These are phyloP conservation scores for Serpula lacrymans DNA, from an alignment of 768 basidiomycete species.

Conservation along the genomic window DNA sequence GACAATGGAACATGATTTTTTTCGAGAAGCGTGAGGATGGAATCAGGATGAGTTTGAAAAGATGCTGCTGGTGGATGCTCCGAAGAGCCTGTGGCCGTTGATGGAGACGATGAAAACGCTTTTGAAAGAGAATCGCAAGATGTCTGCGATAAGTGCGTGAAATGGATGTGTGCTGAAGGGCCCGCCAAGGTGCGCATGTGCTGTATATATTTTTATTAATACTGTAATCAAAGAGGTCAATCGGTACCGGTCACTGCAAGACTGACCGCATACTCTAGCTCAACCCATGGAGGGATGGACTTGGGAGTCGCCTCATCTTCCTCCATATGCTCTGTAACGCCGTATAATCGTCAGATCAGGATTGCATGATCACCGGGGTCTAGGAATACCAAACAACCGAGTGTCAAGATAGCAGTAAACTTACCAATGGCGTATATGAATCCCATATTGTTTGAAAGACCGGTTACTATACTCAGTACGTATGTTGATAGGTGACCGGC, in stretches of 20 bases:
- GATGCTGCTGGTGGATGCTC: conserved; percentile 3
- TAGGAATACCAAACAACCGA: background rate
- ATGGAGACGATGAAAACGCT: conserved; percentile 23
- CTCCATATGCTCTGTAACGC: conserved; percentile 94
- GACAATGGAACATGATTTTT: conserved; percentile 36
- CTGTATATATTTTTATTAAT: conserved; percentile 31
- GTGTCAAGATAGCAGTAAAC: conserved; percentile 5
- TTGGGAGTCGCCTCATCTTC: conserved; percentile 77
- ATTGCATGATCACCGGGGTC: conserved; percentile 1
- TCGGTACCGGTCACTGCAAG: background rate
- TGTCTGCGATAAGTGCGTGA: conserved; percentile 81
- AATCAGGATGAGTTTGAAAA: conserved; percentile 22
- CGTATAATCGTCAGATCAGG: conserved; percentile 4
- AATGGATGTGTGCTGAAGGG: conserved; percentile 59
- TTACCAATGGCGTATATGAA: conserved; percentile 59
- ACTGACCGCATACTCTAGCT: conserved; percentile 82
- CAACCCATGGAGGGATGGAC: conserved; percentile 85
- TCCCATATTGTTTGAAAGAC: conserved; percentile 38
- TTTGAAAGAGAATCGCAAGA: conserved; percentile 54
- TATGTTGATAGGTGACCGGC: no score
- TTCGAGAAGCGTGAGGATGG: conserved; percentile 13
- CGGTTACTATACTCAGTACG: no score
- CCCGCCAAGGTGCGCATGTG: conserved; percentile 86
- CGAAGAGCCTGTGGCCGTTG: no score
- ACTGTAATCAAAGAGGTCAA: background rate